Conservation (phyloP, 495 filamentous ascomycete genomes). For the Xylaria longipes region DNA sequence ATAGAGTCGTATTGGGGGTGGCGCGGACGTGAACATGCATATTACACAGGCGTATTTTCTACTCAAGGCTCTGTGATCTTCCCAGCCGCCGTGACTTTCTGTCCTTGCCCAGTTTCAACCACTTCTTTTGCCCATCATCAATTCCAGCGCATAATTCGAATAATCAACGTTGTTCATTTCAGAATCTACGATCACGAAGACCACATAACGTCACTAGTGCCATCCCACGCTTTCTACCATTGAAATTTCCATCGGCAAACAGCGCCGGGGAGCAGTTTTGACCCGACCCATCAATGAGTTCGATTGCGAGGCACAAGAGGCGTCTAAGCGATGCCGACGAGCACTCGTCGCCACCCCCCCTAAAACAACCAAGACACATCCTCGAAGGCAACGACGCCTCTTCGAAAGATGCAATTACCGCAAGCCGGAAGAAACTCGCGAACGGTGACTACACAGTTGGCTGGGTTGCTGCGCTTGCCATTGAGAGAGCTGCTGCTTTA, state of each 20-base stretch:
- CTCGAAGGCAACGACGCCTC: not conserved
- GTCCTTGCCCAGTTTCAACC: not conserved
- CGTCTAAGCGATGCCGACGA: not conserved
- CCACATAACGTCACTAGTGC: not conserved
- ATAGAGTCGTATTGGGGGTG: not conserved
- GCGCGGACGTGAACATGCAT: not conserved
- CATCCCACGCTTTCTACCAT: not conserved
- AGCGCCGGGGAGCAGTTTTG: not conserved
- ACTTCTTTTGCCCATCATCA: not conserved
- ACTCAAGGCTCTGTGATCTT: no score
- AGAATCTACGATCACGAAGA: not conserved
- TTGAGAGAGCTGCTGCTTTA: conserved; percentile 52
- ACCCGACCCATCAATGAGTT: not conserved
- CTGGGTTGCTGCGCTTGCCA: conserved; percentile 54
- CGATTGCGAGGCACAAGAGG: not conserved
- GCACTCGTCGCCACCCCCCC: not conserved
- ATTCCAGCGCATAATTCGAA: not conserved
- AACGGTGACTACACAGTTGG: conserved; percentile 52
- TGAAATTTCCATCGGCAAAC: not conserved
- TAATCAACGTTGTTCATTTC: not conserved
- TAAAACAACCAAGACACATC: not conserved
- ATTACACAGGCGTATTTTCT: not conserved
- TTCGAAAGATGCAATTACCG: not conserved
- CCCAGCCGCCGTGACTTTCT: no score
- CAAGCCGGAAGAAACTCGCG: not conserved